phyloP scores from a whole-genome alignment of 2,329 filamentous ascomycete species.

The Thelonectria discophora region DNA sequence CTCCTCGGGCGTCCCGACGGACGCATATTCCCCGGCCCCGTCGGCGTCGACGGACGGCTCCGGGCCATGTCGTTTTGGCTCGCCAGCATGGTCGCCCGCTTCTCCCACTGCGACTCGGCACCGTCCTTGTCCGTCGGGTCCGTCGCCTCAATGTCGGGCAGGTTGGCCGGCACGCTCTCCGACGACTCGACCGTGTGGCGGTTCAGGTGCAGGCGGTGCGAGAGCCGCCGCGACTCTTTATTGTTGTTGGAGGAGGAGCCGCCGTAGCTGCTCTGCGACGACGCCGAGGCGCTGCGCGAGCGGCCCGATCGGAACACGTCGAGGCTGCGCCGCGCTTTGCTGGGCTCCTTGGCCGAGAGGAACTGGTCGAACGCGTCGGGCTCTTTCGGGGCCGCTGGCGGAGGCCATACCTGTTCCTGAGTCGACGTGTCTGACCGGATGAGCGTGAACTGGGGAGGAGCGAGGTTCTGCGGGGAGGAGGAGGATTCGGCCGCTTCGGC shows the following conservation, averaged over 20 bases:
- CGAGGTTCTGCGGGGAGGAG: constrained; percentile 49
- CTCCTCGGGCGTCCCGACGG: constrained; percentile 32
- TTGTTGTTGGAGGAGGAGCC: too few relatives aligned
- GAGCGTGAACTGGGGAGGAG: constrained; percentile 78
- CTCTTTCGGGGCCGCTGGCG: constrained; percentile 45
- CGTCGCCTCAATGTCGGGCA: constrained; percentile 74
- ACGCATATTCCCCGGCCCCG: constrained; percentile 41
- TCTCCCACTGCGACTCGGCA: constrained; percentile 85
- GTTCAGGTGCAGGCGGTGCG: constrained; percentile 75
- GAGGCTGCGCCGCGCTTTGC: constrained; percentile 53
- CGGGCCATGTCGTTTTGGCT: constrained; percentile 64
- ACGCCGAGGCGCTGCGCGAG: constrained; percentile 59
- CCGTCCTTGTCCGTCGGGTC: constrained; percentile 56
- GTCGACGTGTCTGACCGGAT: constrained; percentile 84
- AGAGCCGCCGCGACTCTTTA: constrained; percentile 70
- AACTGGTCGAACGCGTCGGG: constrained; percentile 39
- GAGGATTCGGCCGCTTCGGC: constrained; percentile 48
- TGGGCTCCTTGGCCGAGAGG: constrained; percentile 44
- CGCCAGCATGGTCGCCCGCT: constrained; percentile 88
- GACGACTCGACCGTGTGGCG: constrained; percentile 68
- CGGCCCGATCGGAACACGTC: constrained; percentile 57
- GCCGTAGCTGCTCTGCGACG: constrained; percentile 52
- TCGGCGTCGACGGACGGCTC: constrained; percentile 53
- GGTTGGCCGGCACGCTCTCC: constrained; percentile 78
- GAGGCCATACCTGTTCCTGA: constrained; percentile 80